Conservation (phyloP, 768 basidiomycete genomes). For the Amanita pallidorosea region DNA sequence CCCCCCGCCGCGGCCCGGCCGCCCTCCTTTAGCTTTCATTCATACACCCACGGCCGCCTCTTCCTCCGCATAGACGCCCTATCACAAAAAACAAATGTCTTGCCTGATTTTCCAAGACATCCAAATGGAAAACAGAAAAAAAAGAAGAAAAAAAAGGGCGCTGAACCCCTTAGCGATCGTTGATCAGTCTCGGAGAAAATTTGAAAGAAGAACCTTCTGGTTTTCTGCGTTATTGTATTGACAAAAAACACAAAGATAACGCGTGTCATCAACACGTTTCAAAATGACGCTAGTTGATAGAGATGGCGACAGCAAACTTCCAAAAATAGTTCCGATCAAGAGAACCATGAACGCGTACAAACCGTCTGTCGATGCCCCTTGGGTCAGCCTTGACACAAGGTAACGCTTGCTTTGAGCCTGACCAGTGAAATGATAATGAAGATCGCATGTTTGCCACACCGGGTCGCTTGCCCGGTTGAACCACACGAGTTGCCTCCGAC, state of each 20-base stretch:
- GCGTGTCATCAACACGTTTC: slow-evolving; percentile 1
- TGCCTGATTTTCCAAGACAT: no score
- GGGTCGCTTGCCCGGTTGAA: neutral
- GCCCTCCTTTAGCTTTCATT: neutral
- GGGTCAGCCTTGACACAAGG: neutral
- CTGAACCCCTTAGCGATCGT: neutral
- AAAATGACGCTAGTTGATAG: neutral
- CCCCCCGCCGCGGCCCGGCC: neutral
- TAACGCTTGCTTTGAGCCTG: neutral
- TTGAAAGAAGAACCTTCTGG: neutral
- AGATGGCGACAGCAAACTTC: neutral
- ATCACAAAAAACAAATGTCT: no score
- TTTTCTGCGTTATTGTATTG: no score
- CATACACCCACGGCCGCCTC: no score
- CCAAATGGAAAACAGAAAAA: neutral
- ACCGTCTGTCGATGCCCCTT: neutral
- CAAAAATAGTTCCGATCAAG: neutral
- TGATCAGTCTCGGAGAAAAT: neutral
- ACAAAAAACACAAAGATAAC: neutral
- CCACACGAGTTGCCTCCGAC: neutral
- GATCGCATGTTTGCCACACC: neutral
- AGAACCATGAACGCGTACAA: neutral
- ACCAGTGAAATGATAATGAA: neutral
- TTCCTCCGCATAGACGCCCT: no score
- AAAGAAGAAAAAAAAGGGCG: no score